A percentile compares a stretch with the other conserved stretches of the same genome.
Evolutionary conservation across 2,329 filamentous ascomycete genomes (phyloP).

Genomic region (Meredithiella fracta): DNA sequence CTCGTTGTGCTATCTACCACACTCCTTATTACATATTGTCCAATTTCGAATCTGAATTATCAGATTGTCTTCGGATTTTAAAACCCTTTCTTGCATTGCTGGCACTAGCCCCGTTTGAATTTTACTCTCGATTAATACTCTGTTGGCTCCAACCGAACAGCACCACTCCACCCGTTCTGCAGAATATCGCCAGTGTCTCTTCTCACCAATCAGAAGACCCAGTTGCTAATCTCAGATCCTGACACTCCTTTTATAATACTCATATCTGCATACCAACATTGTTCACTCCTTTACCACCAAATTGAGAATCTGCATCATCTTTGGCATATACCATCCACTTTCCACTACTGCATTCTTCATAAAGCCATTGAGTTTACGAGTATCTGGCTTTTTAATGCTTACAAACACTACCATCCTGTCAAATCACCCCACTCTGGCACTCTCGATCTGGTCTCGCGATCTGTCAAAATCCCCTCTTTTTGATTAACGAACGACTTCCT

Average conservation of each 20-base stretch:
- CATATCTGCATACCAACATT: conserved; percentile 2
- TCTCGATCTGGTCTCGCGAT: conserved; percentile 14
- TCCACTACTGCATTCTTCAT: background rate
- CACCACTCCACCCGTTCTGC: background rate
- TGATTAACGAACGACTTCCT: conserved; percentile 8
- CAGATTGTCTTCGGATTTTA: background rate
- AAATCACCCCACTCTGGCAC: background rate
- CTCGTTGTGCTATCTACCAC: background rate
- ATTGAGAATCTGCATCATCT: background rate
- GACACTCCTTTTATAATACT: conserved; percentile 8
- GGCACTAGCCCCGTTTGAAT: background rate
- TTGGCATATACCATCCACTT: background rate
- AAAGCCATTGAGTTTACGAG: background rate
- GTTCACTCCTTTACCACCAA: background rate
- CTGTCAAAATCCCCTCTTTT: conserved; percentile 14
- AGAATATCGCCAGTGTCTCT: background rate
- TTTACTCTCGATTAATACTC: background rate
- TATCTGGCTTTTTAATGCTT: background rate
- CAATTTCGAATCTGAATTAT: background rate
- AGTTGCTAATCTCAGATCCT: background rate
- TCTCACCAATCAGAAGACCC: background rate
- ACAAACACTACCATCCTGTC: background rate
- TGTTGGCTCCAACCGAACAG: background rate
- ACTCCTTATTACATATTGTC: background rate
- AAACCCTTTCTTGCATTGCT: background rate